These are phyloP conservation scores for Rhizopogon vulgaris DNA, from an alignment of 768 basidiomycete genomes.

Conservation along the genomic window DNA sequence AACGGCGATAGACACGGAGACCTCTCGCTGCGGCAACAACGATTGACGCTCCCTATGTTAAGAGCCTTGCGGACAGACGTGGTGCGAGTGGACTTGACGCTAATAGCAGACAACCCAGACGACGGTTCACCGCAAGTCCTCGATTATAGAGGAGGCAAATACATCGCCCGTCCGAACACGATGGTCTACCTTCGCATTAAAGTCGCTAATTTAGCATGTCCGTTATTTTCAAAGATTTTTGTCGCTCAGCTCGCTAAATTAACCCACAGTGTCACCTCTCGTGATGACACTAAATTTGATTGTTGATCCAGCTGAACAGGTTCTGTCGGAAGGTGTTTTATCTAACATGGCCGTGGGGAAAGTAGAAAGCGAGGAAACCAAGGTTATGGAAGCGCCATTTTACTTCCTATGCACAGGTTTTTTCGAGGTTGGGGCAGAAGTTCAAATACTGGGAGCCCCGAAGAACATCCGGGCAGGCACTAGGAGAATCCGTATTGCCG, in stretches of 20 bases:
- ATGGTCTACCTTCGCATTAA: slow-evolving; percentile 54
- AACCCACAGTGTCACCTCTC: slow-evolving; percentile 40
- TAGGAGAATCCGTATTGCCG: slow-evolving; percentile 11
- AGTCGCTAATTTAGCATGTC: slow-evolving; percentile 65
- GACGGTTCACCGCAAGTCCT: slow-evolving; percentile 8
- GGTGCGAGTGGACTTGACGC: slow-evolving; percentile 50
- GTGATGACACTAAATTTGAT: slow-evolving; percentile 49
- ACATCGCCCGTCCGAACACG: slow-evolving; percentile 47
- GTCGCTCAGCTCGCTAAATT: background rate
- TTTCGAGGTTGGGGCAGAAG: slow-evolving; percentile 44
- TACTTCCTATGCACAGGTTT: slow-evolving; percentile 70
- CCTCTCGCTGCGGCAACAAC: slow-evolving; percentile 71
- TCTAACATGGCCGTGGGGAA: slow-evolving; percentile 58
- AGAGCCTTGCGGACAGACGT: slow-evolving; percentile 67
- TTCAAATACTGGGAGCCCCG: slow-evolving; percentile 17
- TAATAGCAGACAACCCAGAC: slow-evolving; percentile 30
- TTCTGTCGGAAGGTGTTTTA: slow-evolving; percentile 65
- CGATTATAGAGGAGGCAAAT: slow-evolving; percentile 31
- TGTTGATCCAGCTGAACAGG: slow-evolving; percentile 53
- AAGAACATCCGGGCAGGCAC: slow-evolving; percentile 16
- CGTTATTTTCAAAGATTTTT: slow-evolving; percentile 22
- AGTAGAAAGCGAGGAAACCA: slow-evolving; percentile 49
- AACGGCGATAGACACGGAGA: slow-evolving; percentile 73
- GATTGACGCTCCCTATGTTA: slow-evolving; percentile 75
- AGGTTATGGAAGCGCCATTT: slow-evolving; percentile 47